Evolutionary conservation across 1,139 yeast genomes (phyloP).

Genomic region (Entelexis sorbosivorans): DNA sequence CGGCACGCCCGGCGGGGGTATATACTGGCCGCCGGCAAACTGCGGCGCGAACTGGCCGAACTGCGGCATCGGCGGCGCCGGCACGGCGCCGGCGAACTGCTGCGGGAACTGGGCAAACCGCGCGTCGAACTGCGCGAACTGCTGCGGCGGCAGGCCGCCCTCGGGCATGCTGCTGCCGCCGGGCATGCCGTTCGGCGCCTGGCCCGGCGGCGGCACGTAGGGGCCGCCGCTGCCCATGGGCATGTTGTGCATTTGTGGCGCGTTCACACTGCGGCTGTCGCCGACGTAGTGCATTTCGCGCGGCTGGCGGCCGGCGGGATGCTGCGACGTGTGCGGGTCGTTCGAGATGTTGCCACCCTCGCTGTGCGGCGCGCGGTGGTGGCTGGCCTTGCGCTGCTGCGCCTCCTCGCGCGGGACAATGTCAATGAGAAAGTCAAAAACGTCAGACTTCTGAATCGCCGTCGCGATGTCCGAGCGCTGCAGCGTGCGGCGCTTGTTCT

Average conservation of each 20-base stretch:
- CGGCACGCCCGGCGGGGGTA: background rate
- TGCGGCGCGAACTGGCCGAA: conserved; percentile 1
- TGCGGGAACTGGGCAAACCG: background rate
- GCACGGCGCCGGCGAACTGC: background rate
- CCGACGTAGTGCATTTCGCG: conserved; percentile 6
- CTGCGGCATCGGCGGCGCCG: background rate
- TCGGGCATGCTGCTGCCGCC: background rate
- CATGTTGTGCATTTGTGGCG: background rate
- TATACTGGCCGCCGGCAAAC: background rate
- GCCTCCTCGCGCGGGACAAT: conserved; percentile 68
- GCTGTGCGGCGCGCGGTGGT: conserved; percentile 3
- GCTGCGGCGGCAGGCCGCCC: background rate
- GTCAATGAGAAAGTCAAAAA: conserved; percentile 93
- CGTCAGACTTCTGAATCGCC: conserved; percentile 85
- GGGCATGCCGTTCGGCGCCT: background rate
- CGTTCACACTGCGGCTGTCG: conserved; percentile 2
- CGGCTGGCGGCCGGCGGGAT: background rate
- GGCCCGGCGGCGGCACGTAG: background rate
- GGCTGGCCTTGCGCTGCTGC: conserved; percentile 15
- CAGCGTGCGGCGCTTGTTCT: conserved; percentile 81
- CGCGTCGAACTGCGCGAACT: background rate
- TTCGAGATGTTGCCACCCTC: conserved; percentile 1
- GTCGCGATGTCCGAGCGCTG: conserved; percentile 93
- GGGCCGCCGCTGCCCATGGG: background rate
- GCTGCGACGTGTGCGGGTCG: conserved; percentile 3